Evolutionary conservation across 2,329 filamentous ascomycete genomes (phyloP), one percentile per base, ranked within the genome.

Genomic region (Colletotrichum truncatum): DNA sequence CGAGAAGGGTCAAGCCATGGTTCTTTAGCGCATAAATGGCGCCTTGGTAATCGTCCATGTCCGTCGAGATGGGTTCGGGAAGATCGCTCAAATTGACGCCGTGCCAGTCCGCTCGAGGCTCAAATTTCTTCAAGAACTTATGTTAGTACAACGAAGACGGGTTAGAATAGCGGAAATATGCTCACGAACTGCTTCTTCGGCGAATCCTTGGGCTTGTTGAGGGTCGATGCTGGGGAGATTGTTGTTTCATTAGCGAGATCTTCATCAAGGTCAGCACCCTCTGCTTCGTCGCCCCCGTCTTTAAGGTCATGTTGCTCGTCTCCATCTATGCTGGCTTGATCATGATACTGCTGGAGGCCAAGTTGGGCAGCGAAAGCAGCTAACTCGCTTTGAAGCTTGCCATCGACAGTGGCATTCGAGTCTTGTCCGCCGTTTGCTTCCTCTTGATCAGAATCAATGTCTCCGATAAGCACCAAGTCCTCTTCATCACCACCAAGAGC

Each of bases 1-100:
- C 90, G 18, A 98, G 82, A 6, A 98, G 83, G 9, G 85, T 83
- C 67, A 88, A 87, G 4, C 93, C 94, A 76, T 97, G 89, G 12
- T 88, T 80, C 72, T 93, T 89, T 45, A 92, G 74, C 36, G 81
- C 79, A 45, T 82, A 78, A 25, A 87, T 79, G 11, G 81, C 78
- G 14, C 77, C 71, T 16, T 78, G 74, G 64, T 82, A 81, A 1
- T 80, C 80, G 18, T 76, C 77, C 30, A 80, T 72, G 36, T 85
- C 78, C 46, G 85, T 83, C n/a, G 80, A 78, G 1, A 73, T 75
- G 3, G 82, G 81, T 2, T 71, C 68, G 0, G 84, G 82, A 14
- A 88, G 76, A 45, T 75, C 72, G 32, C 75, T 77, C 43, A 85
- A 73, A 49, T 78, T 76, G 53, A 79, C 76, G 49, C 77, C 79